Evolutionary conservation across 2,329 filamentous ascomycete genomes (phyloP), one percentile per base, ranked within the genome.

Genomic region (Lachnellula subtilissima): DNA sequence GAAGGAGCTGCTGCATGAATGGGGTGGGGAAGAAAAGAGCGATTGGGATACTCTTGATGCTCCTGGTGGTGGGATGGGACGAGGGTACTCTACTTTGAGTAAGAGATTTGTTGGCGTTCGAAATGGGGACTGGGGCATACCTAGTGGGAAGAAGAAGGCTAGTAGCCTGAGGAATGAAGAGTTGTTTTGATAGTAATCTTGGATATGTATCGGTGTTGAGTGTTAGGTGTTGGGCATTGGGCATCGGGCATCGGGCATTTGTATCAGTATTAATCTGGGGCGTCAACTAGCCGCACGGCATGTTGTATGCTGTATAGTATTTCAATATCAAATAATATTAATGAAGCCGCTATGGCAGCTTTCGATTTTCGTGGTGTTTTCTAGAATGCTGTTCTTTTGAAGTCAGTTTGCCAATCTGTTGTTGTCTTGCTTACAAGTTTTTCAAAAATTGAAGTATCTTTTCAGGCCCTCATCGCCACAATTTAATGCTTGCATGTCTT

Each of bases 91-190:
- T 15, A 67, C 64, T 3, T 46, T 69, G 15, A 65, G 58, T 39
- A 65, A 61, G 47, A 63, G 65, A 49, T 39, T 70, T 2, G 65
- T 59, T 5, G 64, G 66, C 35, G 67, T 70, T 4, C 61, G 63
- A 49, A 59, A 48, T 37, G 59, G 62, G 1, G 68, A 70, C 48
- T 69, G 67, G 63, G 61, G 65, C 4, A 58, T 64, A 28, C 19
- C 55, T 19, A 55, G 55, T 9, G 55, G 58, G 25, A 69, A 67
- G 50, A 67, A 63, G 57, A 67, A 59, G 45, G 47, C 64, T 4
- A 68, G 65, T 42, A 68, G 65, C 52, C 49, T 69, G 39, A 66
- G 63, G 54, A 68, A 67, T n/a, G 62, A 65, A 32, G 60, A 66
- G 22, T 56, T 58, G 37, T 60, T 48, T 17, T 61, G 50, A 54